These are phyloP conservation scores for Atkinsonella texensis DNA, from an alignment of 2,329 filamentous ascomycete genomes.

Conservation along the genomic window DNA sequence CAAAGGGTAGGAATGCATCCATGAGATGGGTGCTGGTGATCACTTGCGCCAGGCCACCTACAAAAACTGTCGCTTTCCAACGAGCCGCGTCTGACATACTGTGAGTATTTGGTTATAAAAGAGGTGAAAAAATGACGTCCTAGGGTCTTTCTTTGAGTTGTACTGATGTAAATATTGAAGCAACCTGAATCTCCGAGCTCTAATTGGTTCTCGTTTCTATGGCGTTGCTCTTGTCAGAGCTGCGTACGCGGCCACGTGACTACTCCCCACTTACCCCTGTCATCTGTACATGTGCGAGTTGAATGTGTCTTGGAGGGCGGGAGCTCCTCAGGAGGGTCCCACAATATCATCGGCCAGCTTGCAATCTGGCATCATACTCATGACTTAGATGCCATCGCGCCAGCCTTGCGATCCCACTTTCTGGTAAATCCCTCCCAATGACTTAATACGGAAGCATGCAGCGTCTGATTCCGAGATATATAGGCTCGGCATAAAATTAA, in stretches of 20 bases:
- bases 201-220: background rate
- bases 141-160: background rate
- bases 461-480: conserved; percentile 1
- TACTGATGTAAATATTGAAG: background rate
- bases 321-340: conserved; percentile 17
- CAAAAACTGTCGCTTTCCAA: conserved; percentile 84
- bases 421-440: conserved; percentile 5
- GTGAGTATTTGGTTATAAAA: background rate
- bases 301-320: conserved; percentile 1
- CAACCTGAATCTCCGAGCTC: background rate
- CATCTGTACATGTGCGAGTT: background rate
- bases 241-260: background rate
- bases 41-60: conserved; percentile 72
- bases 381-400: conserved; percentile 13
- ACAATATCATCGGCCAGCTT: conserved; percentile 15
- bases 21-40: conserved; percentile 67
- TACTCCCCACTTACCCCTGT: background rate
- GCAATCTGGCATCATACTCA: conserved; percentile 34
- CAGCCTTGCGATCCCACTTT: conserved; percentile 7
- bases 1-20: conserved; percentile 92
- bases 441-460: background rate
- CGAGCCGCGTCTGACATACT: conserved; percentile 71
- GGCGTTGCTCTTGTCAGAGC: background rate
- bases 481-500: conserved; percentile 1
- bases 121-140: background rate